Percentiles rank a stretch among this genome's conserved stretches.
phyloP scores from a whole-genome alignment of 306 rosid genomes.

The Gastrolobium bilobum region DNA sequence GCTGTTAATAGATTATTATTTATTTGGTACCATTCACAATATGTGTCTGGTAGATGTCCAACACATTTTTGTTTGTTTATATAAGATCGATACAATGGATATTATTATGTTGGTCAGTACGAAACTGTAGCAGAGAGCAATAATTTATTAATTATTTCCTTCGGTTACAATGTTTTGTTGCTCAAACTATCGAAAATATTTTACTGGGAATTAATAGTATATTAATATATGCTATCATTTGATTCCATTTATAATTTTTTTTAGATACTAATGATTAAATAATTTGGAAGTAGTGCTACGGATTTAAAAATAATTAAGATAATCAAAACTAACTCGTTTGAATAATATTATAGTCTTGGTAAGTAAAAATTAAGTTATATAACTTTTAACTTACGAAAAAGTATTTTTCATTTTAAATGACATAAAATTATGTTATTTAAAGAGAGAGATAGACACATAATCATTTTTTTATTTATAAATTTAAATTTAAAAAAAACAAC shows the following conservation, averaged over 20 bases:
- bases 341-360: too few relatives aligned
- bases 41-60: conserved; percentile 51
- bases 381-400: too few relatives aligned
- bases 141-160: background rate
- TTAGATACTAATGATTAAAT: background rate
- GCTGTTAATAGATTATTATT: background rate
- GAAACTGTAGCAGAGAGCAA: background rate
- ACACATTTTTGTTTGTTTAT: conserved; percentile 43
- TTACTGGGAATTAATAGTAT: background rate
- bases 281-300: too few relatives aligned
- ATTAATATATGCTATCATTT: background rate
- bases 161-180: conserved; percentile 1
- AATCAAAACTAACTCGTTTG: too few relatives aligned
- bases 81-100: background rate
- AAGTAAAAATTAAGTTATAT: too few relatives aligned
- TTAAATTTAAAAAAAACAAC: too few relatives aligned
- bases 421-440: too few relatives aligned
- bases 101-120: too few relatives aligned
- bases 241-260: background rate
- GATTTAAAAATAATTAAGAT: too few relatives aligned
- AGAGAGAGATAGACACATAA: too few relatives aligned
- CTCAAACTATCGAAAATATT: background rate
- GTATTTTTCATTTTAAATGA: too few relatives aligned
- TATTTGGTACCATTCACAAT: conserved; percentile 37
- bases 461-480: too few relatives aligned